Evolutionary conservation across 2,329 filamentous ascomycete species (phyloP).

Genomic region (Pestalotiopsis sp.): DNA sequence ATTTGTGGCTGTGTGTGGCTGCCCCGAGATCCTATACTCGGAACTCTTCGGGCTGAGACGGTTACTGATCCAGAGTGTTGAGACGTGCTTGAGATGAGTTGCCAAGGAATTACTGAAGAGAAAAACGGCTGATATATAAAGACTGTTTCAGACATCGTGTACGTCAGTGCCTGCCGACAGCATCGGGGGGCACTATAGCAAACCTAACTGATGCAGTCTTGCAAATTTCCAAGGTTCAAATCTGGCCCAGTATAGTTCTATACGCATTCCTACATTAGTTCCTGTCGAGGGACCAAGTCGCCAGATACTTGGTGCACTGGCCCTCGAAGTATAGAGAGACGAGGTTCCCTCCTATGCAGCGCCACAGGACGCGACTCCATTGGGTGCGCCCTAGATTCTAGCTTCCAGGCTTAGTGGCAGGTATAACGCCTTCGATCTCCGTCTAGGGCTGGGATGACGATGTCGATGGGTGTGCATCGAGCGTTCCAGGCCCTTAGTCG

Average conservation of each 20-base stretch:
- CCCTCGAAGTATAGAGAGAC: background rate
- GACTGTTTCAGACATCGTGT: background rate
- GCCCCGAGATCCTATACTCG: background rate
- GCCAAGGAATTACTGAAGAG: background rate
- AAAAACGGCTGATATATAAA: background rate
- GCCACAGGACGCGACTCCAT: background rate
- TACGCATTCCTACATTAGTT: background rate
- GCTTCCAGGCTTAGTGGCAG: background rate
- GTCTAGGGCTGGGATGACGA: background rate
- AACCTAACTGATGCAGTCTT: background rate
- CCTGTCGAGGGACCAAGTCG: too few species aligned
- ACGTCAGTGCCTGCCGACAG: background rate
- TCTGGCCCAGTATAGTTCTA: background rate
- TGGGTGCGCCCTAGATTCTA: background rate
- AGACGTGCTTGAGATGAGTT: too few species aligned
- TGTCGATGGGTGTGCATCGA: background rate
- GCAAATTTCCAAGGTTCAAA: background rate
- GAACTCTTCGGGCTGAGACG: background rate
- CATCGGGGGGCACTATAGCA: background rate
- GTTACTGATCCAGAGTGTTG: too few species aligned
- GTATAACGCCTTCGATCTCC: background rate
- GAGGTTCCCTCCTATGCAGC: background rate
- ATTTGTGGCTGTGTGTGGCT: background rate
- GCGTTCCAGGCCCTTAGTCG: background rate
- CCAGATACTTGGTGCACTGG: background rate